A percentile compares a stretch with the other conserved stretches of the same genome.
phyloP scores from a whole-genome alignment of 2,329 filamentous ascomycete genomes.

The Exophiala spinifera region DNA sequence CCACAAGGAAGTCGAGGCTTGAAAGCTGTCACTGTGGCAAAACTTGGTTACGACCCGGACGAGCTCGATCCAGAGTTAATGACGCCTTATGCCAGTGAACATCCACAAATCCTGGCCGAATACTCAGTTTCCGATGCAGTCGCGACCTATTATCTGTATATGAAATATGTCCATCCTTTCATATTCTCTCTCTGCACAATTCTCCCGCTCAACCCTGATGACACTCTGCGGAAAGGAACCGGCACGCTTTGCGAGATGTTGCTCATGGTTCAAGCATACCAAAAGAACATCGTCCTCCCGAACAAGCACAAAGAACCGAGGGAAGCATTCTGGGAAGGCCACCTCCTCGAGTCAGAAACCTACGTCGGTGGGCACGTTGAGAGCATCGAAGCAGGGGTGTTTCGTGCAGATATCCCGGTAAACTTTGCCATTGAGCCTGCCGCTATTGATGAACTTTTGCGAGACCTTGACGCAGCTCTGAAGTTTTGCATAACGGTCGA shows the following conservation, averaged over 20 bases:
- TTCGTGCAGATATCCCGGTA: slow-evolving; percentile 90
- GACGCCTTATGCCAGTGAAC: slow-evolving; percentile 82
- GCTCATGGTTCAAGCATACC: slow-evolving; percentile 96
- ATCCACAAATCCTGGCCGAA: slow-evolving; percentile 89
- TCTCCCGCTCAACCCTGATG: slow-evolving; percentile 86
- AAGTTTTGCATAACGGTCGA: slow-evolving; percentile 83
- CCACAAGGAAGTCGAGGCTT: slow-evolving; percentile 95
- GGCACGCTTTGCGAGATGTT: slow-evolving; percentile 99
- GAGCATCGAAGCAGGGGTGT: slow-evolving; percentile 97
- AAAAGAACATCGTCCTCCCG: slow-evolving; percentile 85
- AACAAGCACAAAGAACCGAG: slow-evolving; percentile 93
- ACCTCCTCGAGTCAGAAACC: slow-evolving; percentile 92
- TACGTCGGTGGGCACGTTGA: slow-evolving; percentile 98
- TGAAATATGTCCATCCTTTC: slow-evolving; percentile 99
- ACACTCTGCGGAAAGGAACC: slow-evolving; percentile 90
- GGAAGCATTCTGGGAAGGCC: slow-evolving; percentile 94
- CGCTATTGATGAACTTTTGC: slow-evolving; percentile 83
- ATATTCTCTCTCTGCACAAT: slow-evolving; percentile 98
- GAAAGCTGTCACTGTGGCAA: slow-evolving; percentile 96
- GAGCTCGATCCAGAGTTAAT: slow-evolving; percentile 96
- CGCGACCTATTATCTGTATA: slow-evolving; percentile 97
- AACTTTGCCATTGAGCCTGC: slow-evolving; percentile 87
- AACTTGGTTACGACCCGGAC: slow-evolving; percentile 96
- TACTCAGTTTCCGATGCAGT: slow-evolving; percentile 99
- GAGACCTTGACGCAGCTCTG: slow-evolving; percentile 82